phyloP scores from a whole-genome alignment of 352 stramenopile species.

The Phytophthora sp. region DNA sequence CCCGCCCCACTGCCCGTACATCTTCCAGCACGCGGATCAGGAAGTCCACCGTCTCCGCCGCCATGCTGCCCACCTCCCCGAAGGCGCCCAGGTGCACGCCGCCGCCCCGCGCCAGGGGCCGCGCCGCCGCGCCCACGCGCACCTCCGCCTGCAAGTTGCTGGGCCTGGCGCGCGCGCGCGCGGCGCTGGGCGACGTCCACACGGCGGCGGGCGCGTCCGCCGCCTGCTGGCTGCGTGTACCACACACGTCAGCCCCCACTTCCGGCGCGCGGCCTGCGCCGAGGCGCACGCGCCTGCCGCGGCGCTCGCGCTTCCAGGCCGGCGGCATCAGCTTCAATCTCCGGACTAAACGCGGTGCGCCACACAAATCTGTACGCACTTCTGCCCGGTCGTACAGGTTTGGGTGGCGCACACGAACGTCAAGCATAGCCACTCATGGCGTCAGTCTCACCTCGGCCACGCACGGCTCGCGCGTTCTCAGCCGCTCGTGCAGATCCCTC shows the following conservation, averaged over 20 bases:
- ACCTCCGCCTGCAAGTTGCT: conserved; percentile 52
- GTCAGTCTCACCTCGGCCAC: conserved; percentile 4
- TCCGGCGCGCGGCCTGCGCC: too few relatives aligned
- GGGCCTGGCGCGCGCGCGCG: conserved; percentile 43
- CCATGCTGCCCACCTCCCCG: conserved; percentile 55
- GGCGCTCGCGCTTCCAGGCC: conserved; percentile 25
- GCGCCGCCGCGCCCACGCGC: too few relatives aligned
- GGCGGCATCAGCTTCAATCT: neutral
- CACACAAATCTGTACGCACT: too few relatives aligned
- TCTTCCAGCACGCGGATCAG: conserved; percentile 72
- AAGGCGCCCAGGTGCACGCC: conserved; percentile 46
- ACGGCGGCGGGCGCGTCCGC: conserved; percentile 10
- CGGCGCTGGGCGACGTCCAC: conserved; percentile 48
- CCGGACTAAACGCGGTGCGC: too few relatives aligned
- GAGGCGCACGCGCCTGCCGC: conserved; percentile 7
- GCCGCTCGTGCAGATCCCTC: conserved; percentile 19
- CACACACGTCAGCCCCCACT: neutral
- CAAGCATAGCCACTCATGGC: conserved; percentile 23
- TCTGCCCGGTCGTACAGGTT: too few relatives aligned
- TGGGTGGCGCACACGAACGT: neutral
- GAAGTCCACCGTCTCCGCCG: conserved; percentile 70
- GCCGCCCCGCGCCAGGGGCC: too few relatives aligned
- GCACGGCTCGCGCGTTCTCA: conserved; percentile 1
- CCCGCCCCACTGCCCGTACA: conserved; percentile 24
- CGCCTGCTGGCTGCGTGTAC: conserved; percentile 34